Evolutionary conservation across 306 rosid species (phyloP).

Genomic region (Ormosia semicastrata): DNA sequence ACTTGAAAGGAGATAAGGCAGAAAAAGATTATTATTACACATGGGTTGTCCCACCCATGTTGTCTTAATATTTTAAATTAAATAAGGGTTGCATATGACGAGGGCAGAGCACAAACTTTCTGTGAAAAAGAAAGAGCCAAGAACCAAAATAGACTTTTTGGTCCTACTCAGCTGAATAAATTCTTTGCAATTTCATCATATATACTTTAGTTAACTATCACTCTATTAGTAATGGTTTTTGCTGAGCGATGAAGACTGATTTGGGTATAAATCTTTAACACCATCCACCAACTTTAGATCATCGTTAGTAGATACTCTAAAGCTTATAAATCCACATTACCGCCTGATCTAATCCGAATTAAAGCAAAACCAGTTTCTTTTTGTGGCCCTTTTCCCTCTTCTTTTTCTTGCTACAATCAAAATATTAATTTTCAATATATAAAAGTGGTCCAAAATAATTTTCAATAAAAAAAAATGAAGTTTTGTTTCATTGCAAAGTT

Average conservation of each 20-base stretch:
- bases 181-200: constrained; percentile 5
- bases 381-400: background rate
- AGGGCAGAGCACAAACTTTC: constrained; percentile 13
- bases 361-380: constrained; percentile 39
- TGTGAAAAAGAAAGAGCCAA: constrained; percentile 15
- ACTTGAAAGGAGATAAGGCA: constrained; percentile 29
- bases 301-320: background rate
- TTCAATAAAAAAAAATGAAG: background rate
- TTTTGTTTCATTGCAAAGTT: background rate
- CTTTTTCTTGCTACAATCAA: background rate
- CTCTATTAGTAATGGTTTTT: background rate
- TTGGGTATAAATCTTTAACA: constrained; percentile 19
- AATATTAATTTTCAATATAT: background rate
- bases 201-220: background rate
- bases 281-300: constrained; percentile 34
- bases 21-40: constrained; percentile 45
- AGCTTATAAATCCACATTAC: constrained; percentile 23
- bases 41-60: constrained; percentile 56
- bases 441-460: background rate
- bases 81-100: background rate
- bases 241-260: constrained; percentile 8
- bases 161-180: background rate
- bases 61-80: constrained; percentile 32
- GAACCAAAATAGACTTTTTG: constrained; percentile 9
- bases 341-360: constrained; percentile 32